Evolutionary conservation across 2,329 filamentous ascomycete genomes (phyloP), one percentile per base, ranked within the genome.

Genomic region (Penicillium janthinellum): DNA sequence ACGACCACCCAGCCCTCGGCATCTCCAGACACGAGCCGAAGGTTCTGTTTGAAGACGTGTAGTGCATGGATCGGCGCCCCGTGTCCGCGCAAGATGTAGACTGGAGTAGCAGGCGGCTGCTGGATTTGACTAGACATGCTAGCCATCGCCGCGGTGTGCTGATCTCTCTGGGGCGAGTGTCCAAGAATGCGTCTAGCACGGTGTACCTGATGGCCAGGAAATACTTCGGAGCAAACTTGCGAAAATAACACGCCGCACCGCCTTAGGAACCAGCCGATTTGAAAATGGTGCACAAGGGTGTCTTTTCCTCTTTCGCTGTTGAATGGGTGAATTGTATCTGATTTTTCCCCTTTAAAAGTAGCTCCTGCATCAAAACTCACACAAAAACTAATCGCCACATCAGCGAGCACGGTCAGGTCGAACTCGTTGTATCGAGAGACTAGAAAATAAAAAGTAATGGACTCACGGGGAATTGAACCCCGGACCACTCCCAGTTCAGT

Each of bases 1-100:
- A 92, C 79, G 6, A 96, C 84, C 37, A 96, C 82, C 83, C 90
- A 97, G 60, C 95, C 95, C 44, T 96, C 90, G 8, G 92, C 90
- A 77, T 99, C 95, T 38, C 90, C 94, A 0, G 92, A 95, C 12
- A 91, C 80, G 5, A 99, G 86, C 37, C 91, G 88, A 59, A 86
- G 83, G 73, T 97, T 96, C 42, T 79, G 75, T 55, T 86, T 83
- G 66, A 91, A 81, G 72, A 98, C 94, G 54, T 84, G 79, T 4
- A 93, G 83, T 20, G 87, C 85, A 72, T 97, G 92, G 50, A 97
- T 88, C 64, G 92, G 88, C 0, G 90, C 84, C 56, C 86, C 84
- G 79, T 98, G 95, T 54, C 95, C 95, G 64, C 95, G 90, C 39
- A 99, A 84, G 60, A 98, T 87, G 73, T 89, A 89, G 48, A 78